Percentiles rank a stretch among this genome's conserved stretches.
These are phyloP conservation scores for Vanilla planifolia DNA, from an alignment of 106 monocot species.

Conservation along the genomic window DNA sequence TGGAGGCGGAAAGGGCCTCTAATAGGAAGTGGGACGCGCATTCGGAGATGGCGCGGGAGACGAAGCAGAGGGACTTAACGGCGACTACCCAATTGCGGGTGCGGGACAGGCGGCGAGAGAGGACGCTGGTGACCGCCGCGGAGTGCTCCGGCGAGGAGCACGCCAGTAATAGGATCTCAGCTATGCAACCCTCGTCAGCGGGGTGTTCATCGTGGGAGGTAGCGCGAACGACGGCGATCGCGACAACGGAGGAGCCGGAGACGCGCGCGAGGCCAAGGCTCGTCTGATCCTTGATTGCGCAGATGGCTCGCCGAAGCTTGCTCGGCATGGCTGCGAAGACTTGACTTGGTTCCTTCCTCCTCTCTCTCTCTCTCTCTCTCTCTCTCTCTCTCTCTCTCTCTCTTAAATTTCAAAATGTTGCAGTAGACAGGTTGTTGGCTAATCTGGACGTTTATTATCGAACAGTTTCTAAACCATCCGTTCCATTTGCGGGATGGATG, in stretches of 20 bases:
- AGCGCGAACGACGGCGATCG: slow-evolving; percentile 55
- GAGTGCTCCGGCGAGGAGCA: slow-evolving; percentile 22
- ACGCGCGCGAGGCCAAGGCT: slow-evolving; percentile 57
- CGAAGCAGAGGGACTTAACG: slow-evolving; percentile 49
- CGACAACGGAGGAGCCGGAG: slow-evolving; percentile 22
- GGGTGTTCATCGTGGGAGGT: slow-evolving; percentile 55
- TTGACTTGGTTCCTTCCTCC: too few species aligned
- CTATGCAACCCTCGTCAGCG: slow-evolving; percentile 17
- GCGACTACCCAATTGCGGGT: slow-evolving; percentile 65
- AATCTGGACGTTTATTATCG: too few species aligned
- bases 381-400: too few species aligned
- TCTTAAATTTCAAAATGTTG: too few species aligned
- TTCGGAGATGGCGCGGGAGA: slow-evolving; percentile 18
- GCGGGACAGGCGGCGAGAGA: slow-evolving; percentile 44
- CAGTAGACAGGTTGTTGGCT: too few species aligned
- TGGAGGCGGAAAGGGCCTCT: slow-evolving; percentile 20
- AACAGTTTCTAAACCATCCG: too few species aligned
- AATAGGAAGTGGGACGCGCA: slow-evolving; percentile 34
- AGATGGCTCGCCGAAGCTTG: slow-evolving; percentile 41
- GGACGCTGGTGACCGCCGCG: slow-evolving; percentile 18
- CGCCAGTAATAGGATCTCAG: slow-evolving; percentile 36
- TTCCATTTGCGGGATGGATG: too few species aligned
- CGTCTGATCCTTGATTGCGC: slow-evolving; percentile 58
- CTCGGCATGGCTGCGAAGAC: slow-evolving; percentile 39
- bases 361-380: too few species aligned